Base-by-base conservation (phyloP, 2,329 filamentous ascomycete genomes). In the Pseudogymnoascus sp. region DNA sequence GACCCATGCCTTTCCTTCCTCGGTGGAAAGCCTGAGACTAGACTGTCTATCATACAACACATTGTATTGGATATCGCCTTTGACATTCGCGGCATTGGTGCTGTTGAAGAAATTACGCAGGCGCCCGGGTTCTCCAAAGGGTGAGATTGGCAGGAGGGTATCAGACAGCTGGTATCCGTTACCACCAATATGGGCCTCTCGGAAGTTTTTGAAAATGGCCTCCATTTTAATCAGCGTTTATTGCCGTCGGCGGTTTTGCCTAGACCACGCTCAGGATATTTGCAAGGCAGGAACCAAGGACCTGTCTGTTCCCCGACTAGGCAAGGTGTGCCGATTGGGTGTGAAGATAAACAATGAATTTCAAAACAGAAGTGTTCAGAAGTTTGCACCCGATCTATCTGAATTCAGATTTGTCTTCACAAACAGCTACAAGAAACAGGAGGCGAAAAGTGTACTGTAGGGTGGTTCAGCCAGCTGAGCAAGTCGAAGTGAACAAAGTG, bases 1-100 rank as follows among this genome's bases (percentile, higher is more conserved):
- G 0, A 88, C 80, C 95, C 95, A 99, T n/a, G 87, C 88, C 64
- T 82, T 83, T 23, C 85, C 79, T 77, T 96, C 91, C 42, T 87
- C 82, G 42, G 47, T 26, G 7, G 68, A 50, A n/a, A 72, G 61
- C 23, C 67, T 71, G 61, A 71, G 65, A 7, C 67, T 62, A 10
- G 63, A 62, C 78, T 80, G 26, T 79, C 77, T 63, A 81, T 82
- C 85, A 68, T 87, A 85, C 65, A 93, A 84, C 64, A 95, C 82
- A 53, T 78, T 76, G 71, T 89, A 87, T 64, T 87, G 86, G 62
- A 97, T 80, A 70, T 95, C 89, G 36, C 81, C 80, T 67, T 87
- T 85, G 9, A 68, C 69, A 66, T 68, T 68, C 68, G 85, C 81
- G 57, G 81, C 76, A 72, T 89, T 91, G 53, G 89, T 88, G 69